Evolutionary conservation across 2,329 filamentous ascomycete genomes (phyloP).

Genomic region (Hirsutella thompsonii): DNA sequence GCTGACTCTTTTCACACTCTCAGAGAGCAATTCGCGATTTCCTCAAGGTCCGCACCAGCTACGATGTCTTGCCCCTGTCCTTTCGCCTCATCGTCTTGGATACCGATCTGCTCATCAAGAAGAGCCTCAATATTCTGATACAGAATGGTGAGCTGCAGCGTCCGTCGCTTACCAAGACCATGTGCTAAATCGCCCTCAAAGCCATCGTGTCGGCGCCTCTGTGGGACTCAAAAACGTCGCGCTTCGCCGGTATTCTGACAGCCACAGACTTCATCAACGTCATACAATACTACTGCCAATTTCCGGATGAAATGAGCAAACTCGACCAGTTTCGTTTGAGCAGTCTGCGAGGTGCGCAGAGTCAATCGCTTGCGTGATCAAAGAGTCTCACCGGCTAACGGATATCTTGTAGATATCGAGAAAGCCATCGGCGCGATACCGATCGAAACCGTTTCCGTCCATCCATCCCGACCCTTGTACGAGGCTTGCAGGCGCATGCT

Average conservation of each 20-base stretch:
- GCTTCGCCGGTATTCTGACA: constrained; percentile 87
- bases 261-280: constrained; percentile 98
- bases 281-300: constrained; percentile 98
- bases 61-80: constrained; percentile 92
- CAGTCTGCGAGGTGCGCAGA: constrained; percentile 66
- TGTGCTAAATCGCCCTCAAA: constrained; percentile 21
- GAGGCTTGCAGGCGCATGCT: constrained; percentile 94
- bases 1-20: constrained; percentile 6
- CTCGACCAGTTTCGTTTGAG: constrained; percentile 90
- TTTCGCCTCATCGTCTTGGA: constrained; percentile 95
- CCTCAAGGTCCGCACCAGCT: constrained; percentile 89
- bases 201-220: constrained; percentile 94
- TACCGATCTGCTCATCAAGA: constrained; percentile 88
- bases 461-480: constrained; percentile 81
- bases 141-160: constrained; percentile 62
- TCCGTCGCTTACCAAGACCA: neutral
- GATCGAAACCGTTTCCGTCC: constrained; percentile 91
- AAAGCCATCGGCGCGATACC: constrained; percentile 82
- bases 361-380: neutral
- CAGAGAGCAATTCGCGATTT: constrained; percentile 90
- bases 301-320: constrained; percentile 75
- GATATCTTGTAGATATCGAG: constrained; percentile 63
- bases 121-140: constrained; percentile 87
- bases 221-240: constrained; percentile 89
- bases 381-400: neutral